Evolutionary conservation across 2,329 filamentous ascomycete species (phyloP), one percentile per base, ranked within the genome.

Genomic region (Pseudohalonectria lignicola): DNA sequence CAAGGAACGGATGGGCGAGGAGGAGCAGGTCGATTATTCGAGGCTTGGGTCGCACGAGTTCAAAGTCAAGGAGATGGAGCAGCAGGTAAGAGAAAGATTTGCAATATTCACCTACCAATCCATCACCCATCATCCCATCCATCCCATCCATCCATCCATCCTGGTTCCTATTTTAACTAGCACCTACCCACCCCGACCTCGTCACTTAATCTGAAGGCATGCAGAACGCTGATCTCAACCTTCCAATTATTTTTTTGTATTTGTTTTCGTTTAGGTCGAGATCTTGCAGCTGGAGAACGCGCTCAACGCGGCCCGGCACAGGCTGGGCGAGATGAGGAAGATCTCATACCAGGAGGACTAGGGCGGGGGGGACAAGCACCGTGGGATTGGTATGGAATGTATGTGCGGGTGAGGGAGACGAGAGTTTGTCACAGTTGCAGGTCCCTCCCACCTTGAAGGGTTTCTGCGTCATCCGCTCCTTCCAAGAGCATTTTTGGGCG

Each of bases 41-140:
- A 85, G 87, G 64, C 67, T 98, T 34, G 88, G 85, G 44, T 79
- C 82, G 23, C 90, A 95, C 61, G 92, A 98, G 65, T 96, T 98
- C 71, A 98, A 98, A 73, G 87, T 95, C 37, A 76, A 82, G 51
- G 88, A 98, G 66, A 98, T 98, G 92, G 92, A 98, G 66, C 92
- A 98, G 57, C 92, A 98, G 84, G 88, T 94, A 71, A 52, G 74
- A n/a, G n/a, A n/a, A n/a, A n/a, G n/a, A n/a, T n/a, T n/a, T n/a
- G n/a, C n/a, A n/a, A n/a, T n/a, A n/a, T n/a, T n/a, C n/a, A n/a
- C 71, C 32, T 26, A 21, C 16, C n/a, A n/a, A n/a, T n/a, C n/a
- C n/a, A n/a, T n/a, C n/a, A n/a, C n/a, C n/a, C n/a, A n/a, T n/a
- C n/a, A n/a, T n/a, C n/a, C 15, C 23, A 29, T 7, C 12, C 20